Conservation (phyloP, 345 rosid species). For the Salix arbutifolia region DNA sequence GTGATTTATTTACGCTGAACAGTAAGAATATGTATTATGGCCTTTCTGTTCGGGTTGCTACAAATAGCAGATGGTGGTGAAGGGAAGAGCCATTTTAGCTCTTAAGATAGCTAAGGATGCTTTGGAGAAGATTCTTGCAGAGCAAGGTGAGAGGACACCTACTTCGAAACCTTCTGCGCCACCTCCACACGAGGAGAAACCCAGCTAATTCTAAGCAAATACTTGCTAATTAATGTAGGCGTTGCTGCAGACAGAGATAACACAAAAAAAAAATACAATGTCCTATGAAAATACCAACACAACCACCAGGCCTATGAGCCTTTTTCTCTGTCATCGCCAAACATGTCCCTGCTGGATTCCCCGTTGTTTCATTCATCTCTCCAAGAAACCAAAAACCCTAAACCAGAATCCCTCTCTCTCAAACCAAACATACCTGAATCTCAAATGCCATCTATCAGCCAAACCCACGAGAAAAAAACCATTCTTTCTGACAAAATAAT, state of each 20-base stretch:
- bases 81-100: no score
- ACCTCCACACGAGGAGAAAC: conserved; percentile 46
- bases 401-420: background rate
- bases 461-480: conserved; percentile 11
- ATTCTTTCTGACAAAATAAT: conserved; percentile 4
- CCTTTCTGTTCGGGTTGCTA: no score
- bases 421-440: background rate
- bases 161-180: conserved; percentile 33
- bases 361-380: conserved; percentile 46
- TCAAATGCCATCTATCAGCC: conserved; percentile 1
- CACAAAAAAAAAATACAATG: no score
- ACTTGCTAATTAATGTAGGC: no score
- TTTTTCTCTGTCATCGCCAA: conserved; percentile 65
- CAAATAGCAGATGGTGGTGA: no score
- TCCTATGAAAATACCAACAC: conserved; percentile 64
- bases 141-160: conserved; percentile 60
- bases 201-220: conserved; percentile 28
- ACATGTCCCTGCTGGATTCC: conserved; percentile 28
- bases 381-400: conserved; percentile 7
- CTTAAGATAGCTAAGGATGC: no score
- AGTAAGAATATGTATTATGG: no score
- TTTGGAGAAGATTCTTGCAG: conserved; percentile 87
- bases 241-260: no score
- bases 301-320: conserved; percentile 65
- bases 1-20: no score